phyloP scores from a whole-genome alignment of 2,329 filamentous ascomycete species.

The Colletotrichum ledebouriae region DNA sequence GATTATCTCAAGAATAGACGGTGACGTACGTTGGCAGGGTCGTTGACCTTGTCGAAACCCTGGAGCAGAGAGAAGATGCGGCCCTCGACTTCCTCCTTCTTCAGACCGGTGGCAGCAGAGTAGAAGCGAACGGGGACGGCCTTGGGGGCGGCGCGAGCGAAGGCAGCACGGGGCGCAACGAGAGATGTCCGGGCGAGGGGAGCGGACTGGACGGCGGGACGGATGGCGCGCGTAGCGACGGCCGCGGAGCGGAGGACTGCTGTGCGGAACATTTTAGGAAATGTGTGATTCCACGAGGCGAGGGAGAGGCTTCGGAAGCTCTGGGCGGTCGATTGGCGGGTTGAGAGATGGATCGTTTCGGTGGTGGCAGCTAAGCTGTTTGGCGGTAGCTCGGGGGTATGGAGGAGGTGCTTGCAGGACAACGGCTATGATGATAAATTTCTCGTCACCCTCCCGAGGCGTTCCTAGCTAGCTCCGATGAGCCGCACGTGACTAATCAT shows the following conservation, averaged over 20 bases:
- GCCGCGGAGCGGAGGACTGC: slow-evolving; percentile 84
- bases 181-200: slow-evolving; percentile 62
- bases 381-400: slow-evolving; percentile 35
- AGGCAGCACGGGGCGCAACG: slow-evolving; percentile 69
- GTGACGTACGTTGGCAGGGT: slow-evolving; percentile 70
- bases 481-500: slow-evolving; percentile 36
- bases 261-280: slow-evolving; percentile 86
- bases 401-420: slow-evolving; percentile 29
- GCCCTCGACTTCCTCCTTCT: slow-evolving; percentile 88
- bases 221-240: slow-evolving; percentile 63
- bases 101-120: slow-evolving; percentile 83
- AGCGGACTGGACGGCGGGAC: slow-evolving; percentile 68
- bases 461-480: slow-evolving; percentile 35
- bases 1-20: neutral
- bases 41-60: slow-evolving; percentile 96
- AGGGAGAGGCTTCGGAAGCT: slow-evolving; percentile 20
- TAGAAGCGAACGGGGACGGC: slow-evolving; percentile 83
- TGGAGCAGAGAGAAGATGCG: slow-evolving; percentile 93
- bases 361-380: slow-evolving; percentile 22
- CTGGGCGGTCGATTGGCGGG: slow-evolving; percentile 16
- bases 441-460: slow-evolving; percentile 42
- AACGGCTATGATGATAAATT: slow-evolving; percentile 44
- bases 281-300: slow-evolving; percentile 36
- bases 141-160: slow-evolving; percentile 71
- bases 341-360: slow-evolving; percentile 27